Percentiles rank a stretch among this genome's conserved stretches.
Conservation (phyloP, 306 rosid species). For the Cucumis sativus region DNA sequence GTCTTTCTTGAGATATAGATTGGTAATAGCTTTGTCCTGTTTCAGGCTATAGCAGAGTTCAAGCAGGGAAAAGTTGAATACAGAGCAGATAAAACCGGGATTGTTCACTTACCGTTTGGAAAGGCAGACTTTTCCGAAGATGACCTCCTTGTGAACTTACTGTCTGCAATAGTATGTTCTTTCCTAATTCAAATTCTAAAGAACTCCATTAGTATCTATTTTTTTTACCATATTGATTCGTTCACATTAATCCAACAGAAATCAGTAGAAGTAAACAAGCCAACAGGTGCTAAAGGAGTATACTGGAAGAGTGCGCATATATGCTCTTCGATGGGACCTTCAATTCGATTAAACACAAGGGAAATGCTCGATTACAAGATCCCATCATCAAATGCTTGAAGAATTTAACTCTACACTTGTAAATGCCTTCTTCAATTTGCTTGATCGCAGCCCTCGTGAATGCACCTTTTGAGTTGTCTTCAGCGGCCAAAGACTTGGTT, state of each 20-base stretch:
- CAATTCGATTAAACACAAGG: constrained; percentile 63
- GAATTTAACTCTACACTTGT: constrained; percentile 24
- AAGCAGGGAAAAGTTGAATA: constrained; percentile 94
- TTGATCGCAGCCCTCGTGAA: background rate
- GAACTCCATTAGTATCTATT: background rate
- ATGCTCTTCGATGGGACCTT: constrained; percentile 99
- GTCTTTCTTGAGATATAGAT: background rate
- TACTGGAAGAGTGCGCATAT: constrained; percentile 96
- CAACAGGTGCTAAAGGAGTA: constrained; percentile 87
- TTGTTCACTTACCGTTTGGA: constrained; percentile 89
- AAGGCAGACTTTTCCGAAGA: constrained; percentile 78
- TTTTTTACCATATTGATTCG: background rate
- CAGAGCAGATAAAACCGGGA: constrained; percentile 98
- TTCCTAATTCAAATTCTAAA: background rate
- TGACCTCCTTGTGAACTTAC: constrained; percentile 71
- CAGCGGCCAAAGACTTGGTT: background rate
- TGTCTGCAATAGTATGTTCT: constrained; percentile 69
- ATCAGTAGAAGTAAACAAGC: constrained; percentile 87
- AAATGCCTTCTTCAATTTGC: constrained; percentile 31
- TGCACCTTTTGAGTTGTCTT: background rate
- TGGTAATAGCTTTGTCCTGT: background rate
- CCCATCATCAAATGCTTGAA: constrained; percentile 35
- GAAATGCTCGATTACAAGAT: constrained; percentile 83
- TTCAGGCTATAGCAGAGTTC: constrained; percentile 93
- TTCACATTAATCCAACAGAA: constrained; percentile 35